Evolutionary conservation across 2,329 filamentous ascomycete genomes (phyloP).

Genomic region (Xylariales sp.): DNA sequence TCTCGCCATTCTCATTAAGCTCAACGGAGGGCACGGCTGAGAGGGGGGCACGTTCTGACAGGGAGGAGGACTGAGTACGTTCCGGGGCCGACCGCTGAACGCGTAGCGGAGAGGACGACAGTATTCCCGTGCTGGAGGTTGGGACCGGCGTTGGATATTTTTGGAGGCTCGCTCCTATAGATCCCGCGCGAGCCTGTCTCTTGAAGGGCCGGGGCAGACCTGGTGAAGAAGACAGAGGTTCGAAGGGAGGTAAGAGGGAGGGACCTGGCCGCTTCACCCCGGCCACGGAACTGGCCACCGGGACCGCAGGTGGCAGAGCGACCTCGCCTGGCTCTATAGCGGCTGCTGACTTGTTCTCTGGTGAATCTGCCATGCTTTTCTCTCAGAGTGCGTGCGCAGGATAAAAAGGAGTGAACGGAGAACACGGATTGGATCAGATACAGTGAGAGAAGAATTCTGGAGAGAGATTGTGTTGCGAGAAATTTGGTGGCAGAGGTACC

Average conservation of each 20-base stretch:
- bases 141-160: slow-evolving; percentile 93
- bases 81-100: slow-evolving; percentile 46
- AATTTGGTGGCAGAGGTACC: slow-evolving; percentile 6
- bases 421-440: too few species aligned
- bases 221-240: slow-evolving; percentile 74
- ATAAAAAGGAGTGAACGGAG: slow-evolving; percentile 1
- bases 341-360: slow-evolving; percentile 7
- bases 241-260: slow-evolving; percentile 72
- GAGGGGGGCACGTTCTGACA: slow-evolving; percentile 78
- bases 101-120: slow-evolving; percentile 78
- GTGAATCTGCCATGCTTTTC: slow-evolving; percentile 6
- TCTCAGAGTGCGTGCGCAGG: slow-evolving; percentile 2
- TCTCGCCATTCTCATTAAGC: slow-evolving; percentile 76
- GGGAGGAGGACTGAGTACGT: slow-evolving; percentile 57
- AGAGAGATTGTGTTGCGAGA: slow-evolving; percentile 7
- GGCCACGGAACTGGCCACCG: slow-evolving; percentile 22
- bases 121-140: slow-evolving; percentile 87
- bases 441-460: slow-evolving; percentile 2
- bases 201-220: slow-evolving; percentile 65
- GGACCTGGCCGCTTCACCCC: slow-evolving; percentile 60
- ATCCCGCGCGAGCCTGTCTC: slow-evolving; percentile 50
- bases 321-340: slow-evolving; percentile 21
- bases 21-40: slow-evolving; percentile 78
- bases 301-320: slow-evolving; percentile 25
- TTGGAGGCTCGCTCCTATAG: slow-evolving; percentile 39